A percentile compares a stretch with the other conserved stretches of the same genome.
Evolutionary conservation across 2,329 filamentous ascomycete genomes (phyloP).

Genomic region (Fusarium buharicum): DNA sequence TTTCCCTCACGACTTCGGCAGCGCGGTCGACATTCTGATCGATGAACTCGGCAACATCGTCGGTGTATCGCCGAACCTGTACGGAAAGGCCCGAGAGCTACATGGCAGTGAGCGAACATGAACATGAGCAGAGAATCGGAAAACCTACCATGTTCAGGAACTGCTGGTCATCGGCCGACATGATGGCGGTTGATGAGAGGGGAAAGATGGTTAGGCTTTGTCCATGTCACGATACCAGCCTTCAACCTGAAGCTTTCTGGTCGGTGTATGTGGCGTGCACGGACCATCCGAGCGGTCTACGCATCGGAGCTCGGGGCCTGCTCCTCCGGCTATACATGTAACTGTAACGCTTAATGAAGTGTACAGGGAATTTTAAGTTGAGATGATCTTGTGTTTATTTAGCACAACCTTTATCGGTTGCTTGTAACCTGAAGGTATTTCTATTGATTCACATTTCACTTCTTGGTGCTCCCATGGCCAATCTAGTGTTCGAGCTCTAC

Average conservation of each 20-base stretch:
- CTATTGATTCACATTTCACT: no score
- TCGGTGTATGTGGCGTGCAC: constrained; percentile 39
- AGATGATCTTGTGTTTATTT: no score
- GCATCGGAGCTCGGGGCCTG: constrained; percentile 34
- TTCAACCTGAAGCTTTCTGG: constrained; percentile 40
- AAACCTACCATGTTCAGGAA: constrained; percentile 77
- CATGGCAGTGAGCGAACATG: constrained; percentile 20
- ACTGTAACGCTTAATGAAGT: neutral
- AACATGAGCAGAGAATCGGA: neutral
- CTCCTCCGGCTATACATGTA: constrained; percentile 17
- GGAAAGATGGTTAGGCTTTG: constrained; percentile 40
- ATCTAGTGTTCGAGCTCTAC: no score
- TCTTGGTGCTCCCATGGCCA: no score
- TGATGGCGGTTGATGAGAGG: constrained; percentile 54
- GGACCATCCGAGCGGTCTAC: constrained; percentile 33
- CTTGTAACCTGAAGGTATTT: no score
- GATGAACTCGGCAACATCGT: constrained; percentile 80
- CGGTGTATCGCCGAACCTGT: constrained; percentile 76
- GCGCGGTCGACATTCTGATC: constrained; percentile 83
- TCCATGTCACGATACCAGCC: constrained; percentile 44
- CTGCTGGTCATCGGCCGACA: constrained; percentile 83
- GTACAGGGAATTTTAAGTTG: no score
- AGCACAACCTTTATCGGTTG: no score
- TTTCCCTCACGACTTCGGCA: constrained; percentile 75
- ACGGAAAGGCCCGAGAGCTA: constrained; percentile 65